Percentiles rank a stretch among this genome's conserved stretches.
Conservation (phyloP, 176 grass and related monocot species). For the Juncus inflexus region DNA sequence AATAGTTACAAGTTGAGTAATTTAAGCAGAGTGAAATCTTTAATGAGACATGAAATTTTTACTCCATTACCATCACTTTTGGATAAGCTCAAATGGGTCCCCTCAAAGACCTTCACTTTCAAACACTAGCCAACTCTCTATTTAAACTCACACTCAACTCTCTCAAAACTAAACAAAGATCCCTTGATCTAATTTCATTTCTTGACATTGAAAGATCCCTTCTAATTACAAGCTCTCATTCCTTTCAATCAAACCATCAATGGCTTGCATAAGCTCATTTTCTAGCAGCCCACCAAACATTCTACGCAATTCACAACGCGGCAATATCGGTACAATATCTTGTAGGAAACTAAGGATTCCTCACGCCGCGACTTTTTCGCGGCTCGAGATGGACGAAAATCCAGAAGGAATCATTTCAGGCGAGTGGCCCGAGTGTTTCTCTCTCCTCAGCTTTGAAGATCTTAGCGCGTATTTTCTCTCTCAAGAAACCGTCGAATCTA, state of each 20-base stretch:
- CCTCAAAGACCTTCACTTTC: constrained; percentile 15
- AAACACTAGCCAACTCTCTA: constrained; percentile 18
- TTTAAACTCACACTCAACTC: neutral
- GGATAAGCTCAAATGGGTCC: constrained; percentile 24
- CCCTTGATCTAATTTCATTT: constrained; percentile 5
- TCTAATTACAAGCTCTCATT: neutral
- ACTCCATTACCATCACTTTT: neutral
- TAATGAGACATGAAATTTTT: too few relatives aligned
- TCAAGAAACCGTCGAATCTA: constrained; percentile 11
- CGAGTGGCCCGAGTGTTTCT: constrained; percentile 82
- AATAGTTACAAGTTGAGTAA: too few relatives aligned
- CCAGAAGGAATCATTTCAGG: constrained; percentile 82
- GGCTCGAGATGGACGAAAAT: constrained; percentile 75
- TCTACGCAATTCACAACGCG: constrained; percentile 25
- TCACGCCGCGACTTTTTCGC: constrained; percentile 43
- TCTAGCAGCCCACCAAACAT: constrained; percentile 11
- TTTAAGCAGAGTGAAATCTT: too few relatives aligned
- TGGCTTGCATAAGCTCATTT: constrained; percentile 60
- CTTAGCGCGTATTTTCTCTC: constrained; percentile 60
- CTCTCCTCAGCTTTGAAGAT: constrained; percentile 66
- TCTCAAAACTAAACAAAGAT: too few relatives aligned
- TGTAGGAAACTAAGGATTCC: neutral
- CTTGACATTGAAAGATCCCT: constrained; percentile 5
- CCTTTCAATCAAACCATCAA: constrained; percentile 13
- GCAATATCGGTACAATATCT: constrained; percentile 1